Evolutionary conservation across 352 stramenopile genomes (phyloP), one percentile per base, ranked within the genome.

Genomic region (Pythium graminicola): DNA sequence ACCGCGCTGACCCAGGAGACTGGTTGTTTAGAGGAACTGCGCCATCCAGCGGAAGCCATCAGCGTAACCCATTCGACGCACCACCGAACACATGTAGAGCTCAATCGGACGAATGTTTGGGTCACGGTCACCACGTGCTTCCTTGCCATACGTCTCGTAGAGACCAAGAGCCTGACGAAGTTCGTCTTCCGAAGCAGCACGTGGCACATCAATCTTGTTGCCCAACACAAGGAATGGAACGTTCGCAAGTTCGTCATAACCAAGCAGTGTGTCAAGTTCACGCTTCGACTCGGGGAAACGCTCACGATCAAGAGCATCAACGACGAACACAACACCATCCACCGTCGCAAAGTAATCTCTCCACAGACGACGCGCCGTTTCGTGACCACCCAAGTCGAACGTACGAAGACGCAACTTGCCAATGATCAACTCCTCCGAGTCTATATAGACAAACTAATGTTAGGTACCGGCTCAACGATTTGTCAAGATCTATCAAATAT

Each of bases 61-160:
- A 38, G 96, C 93, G 70, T 99, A 99, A 42, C 96, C 95, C 93
- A 99, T 98, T 85, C 93, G 89, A 80, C 95, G 88, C 59, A 98
- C 93, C 24, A 99, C 97, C 54, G 94, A 99, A 70, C 97, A 99
- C 97, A 99, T 99, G 86, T 99, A 99, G 36, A 99, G 80, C 69
- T 99, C 97, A 59, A 99, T 98, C 27, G 93, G 91, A 64, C 91
- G 88, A 50, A 96, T 95, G 71, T 78, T 93, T 31, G 76, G 73
- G 62, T 96, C 83, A 47, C 84, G 83, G 71, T 97, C 86, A 22
- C 84, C 85, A 46, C 85, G 79, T 46, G 84, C 77, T 47, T 99
- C 96, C 77, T 99, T 99, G 65, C 97, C 97, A 76, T 98, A 99
- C 13, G 97, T 99, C 69, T 99, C 96, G 61, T 97, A 93, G 45